phyloP scores from a whole-genome alignment of 202 grass and related monocot species.

The Dendrocalamus latiflorus region DNA sequence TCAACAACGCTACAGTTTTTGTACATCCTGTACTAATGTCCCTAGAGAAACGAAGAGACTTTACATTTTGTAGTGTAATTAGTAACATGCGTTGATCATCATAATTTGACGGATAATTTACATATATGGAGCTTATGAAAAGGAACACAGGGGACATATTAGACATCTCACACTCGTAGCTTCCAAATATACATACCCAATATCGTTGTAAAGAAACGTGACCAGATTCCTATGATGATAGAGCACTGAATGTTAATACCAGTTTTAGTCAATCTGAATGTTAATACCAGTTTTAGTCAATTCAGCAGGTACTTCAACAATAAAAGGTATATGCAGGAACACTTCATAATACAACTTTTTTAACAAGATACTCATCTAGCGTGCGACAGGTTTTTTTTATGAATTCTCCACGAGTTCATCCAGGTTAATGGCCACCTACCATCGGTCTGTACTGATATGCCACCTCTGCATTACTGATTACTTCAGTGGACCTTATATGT shows the following conservation, averaged over 20 bases:
- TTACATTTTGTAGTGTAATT: background rate
- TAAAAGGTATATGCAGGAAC: background rate
- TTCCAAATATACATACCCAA: slow-evolving; percentile 11
- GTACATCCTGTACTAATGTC: background rate
- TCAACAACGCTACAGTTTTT: background rate
- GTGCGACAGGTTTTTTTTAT: background rate
- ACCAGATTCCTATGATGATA: background rate
- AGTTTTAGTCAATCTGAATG: background rate
- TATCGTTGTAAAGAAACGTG: background rate
- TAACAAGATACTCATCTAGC: background rate
- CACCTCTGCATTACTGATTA: background rate
- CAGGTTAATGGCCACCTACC: background rate
- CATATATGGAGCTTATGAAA: background rate
- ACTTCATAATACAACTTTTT: background rate
- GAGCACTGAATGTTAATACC: background rate
- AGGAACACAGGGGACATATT: background rate
- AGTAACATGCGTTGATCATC: background rate
- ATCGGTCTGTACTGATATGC: background rate
- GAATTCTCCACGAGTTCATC: background rate
- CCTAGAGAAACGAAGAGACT: background rate
- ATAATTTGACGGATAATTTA: background rate
- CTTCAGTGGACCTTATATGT: background rate
- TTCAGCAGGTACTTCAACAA: background rate
- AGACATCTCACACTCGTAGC: background rate
- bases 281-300: background rate